These are phyloP conservation scores for Parsonsia alboflavescens DNA, from an alignment of 257 asterid genomes.

Conservation along the genomic window DNA sequence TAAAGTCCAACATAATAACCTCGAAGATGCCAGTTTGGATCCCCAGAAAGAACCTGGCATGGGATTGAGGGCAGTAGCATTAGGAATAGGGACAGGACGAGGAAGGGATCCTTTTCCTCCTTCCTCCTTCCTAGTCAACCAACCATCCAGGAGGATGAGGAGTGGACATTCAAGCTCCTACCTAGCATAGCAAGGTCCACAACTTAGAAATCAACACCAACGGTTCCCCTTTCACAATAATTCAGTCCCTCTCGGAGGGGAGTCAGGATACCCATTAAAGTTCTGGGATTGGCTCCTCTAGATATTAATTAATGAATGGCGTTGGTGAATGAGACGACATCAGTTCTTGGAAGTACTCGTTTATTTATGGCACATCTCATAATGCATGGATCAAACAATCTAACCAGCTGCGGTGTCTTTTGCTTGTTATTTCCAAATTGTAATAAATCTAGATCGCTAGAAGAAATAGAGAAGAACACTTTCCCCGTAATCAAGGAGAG, in stretches of 20 bases:
- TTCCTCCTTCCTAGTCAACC: neutral
- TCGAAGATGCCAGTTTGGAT: slow-evolving; percentile 5
- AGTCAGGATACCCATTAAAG: neutral
- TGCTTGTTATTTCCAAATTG: no score
- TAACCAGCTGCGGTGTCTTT: no score
- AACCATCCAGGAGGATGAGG: no score
- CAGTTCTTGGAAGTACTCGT: neutral
- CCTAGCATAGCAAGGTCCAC: slow-evolving; percentile 6
- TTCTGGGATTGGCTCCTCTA: neutral
- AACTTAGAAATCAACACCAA: neutral
- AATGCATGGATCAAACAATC: no score
- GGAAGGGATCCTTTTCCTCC: no score
- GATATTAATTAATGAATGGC: neutral
- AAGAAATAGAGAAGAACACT: no score
- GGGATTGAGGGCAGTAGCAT: slow-evolving; percentile 18
- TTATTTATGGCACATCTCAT: no score
- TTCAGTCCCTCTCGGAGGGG: neutral
- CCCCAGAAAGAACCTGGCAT: slow-evolving; percentile 14
- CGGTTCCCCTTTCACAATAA: neutral
- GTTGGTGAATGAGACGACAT: neutral
- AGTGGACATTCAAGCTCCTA: neutral
- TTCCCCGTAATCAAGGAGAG: neutral
- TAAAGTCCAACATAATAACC: neutral
- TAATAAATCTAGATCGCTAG: no score
- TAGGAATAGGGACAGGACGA: neutral